These are phyloP conservation scores for Fraxinus dipetala DNA, from an alignment of 305 asterid genomes.

Conservation along the genomic window DNA sequence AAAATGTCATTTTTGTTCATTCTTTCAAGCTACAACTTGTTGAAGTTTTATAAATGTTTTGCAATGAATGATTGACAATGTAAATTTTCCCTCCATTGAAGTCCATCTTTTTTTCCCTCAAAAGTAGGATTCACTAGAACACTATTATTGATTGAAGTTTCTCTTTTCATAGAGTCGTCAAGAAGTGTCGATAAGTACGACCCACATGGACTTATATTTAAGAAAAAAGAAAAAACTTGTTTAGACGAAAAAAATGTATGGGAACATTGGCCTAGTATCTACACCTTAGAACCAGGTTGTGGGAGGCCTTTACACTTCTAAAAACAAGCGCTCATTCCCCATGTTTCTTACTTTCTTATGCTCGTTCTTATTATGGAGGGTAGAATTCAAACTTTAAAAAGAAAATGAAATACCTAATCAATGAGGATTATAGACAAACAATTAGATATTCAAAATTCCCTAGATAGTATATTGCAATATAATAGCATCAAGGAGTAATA, in stretches of 20 bases:
- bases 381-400: background rate
- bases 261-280: background rate
- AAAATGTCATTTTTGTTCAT: background rate
- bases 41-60: background rate
- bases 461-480: background rate
- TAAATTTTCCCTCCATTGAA: background rate
- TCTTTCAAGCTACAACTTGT: background rate
- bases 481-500: background rate
- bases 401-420: background rate
- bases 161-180: background rate
- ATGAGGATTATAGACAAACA: background rate
- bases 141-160: background rate
- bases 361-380: background rate
- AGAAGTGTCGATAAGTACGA: background rate
- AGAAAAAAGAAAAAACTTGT: background rate
- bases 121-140: background rate
- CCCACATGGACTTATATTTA: background rate
- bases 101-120: background rate
- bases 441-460: background rate
- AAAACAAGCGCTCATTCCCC: background rate
- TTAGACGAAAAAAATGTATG: background rate
- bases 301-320: background rate
- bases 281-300: background rate
- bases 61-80: background rate
- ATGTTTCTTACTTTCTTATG: background rate